Evolutionary conservation across 352 stramenopile species (phyloP).

Genomic region (Phytopythium litorale): DNA sequence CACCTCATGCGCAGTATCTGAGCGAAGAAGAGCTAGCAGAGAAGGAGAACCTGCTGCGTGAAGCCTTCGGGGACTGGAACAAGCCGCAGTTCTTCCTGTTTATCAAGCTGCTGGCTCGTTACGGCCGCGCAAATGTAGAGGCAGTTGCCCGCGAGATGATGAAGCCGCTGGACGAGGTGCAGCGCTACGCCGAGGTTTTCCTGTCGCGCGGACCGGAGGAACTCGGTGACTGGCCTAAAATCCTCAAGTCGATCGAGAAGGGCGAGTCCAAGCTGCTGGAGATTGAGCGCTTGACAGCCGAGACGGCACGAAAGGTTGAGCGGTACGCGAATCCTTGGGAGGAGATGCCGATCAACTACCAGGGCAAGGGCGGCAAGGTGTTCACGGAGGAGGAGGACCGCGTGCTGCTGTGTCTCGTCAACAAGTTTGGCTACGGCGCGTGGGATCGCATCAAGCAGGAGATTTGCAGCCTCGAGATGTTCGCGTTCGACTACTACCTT

Average conservation of each 20-base stretch:
- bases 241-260: slow-evolving; percentile 87
- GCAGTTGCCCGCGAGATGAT: slow-evolving; percentile 81
- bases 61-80: slow-evolving; percentile 87
- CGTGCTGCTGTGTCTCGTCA: slow-evolving; percentile 96
- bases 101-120: slow-evolving; percentile 78
- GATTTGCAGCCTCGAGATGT: slow-evolving; percentile 90
- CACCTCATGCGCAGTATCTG: slow-evolving; percentile 74
- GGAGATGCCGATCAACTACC: slow-evolving; percentile 87
- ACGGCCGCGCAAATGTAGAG: slow-evolving; percentile 70
- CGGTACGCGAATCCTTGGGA: slow-evolving; percentile 83
- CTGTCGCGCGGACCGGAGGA: slow-evolving; percentile 65
- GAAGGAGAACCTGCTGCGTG: slow-evolving; percentile 88
- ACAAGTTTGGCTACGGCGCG: slow-evolving; percentile 96
- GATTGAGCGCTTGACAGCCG: slow-evolving; percentile 77
- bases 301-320: slow-evolving; percentile 69
- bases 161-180: slow-evolving; percentile 71
- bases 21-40: slow-evolving; percentile 86
- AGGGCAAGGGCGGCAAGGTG: slow-evolving; percentile 88
- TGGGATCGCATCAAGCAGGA: slow-evolving; percentile 97
- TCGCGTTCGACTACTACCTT: slow-evolving; percentile 99
- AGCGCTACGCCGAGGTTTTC: slow-evolving; percentile 66
- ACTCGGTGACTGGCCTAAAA: slow-evolving; percentile 77
- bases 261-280: slow-evolving; percentile 85
- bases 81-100: slow-evolving; percentile 87
- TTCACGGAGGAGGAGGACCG: slow-evolving; percentile 98